Base-by-base conservation (phyloP, 1,139 yeast genomes). In the Zygoascus meyerae region DNA sequence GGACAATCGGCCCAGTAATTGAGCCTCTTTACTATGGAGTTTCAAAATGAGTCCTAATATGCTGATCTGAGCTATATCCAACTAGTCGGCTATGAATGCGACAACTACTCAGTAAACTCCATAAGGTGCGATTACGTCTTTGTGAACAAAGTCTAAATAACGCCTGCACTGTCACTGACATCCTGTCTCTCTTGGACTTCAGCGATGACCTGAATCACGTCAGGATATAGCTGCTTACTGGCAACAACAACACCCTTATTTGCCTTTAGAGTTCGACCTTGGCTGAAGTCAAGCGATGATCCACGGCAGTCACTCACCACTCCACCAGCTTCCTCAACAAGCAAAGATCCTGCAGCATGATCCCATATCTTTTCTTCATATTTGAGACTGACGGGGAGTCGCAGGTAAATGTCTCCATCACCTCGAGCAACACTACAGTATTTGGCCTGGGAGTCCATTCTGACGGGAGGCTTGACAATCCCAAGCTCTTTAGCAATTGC, bases 321-420 rank as follows among this genome's bases (percentile, higher is more conserved):
- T 7, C 98, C 98, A 40, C 97, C 97, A 57, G 95, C 86, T 66
- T 94, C 98, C 33, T 78, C 74, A 38, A 94, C 81, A 54, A 92
- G 75, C 10, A 90, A 73, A 57, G 85, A 83, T 5, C 98, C 99
- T 2, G 97, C 95, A 18, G 97, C 97, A 64, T 92, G 99, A 66
- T 92, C 99, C 98, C 98, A 92, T 51, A 92, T 89, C 68, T 94
- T 92, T 64, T 92, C 99, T 59, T 86, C 78, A 65, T 90, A 92
- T 2, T 76, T 68, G 45, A 78, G 75, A 54, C 77, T 80, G 42
- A 83, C 78, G 10, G 99, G 98, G 50, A 94, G 71, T 56, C 99
- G 81, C 54, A 92, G 73, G 59, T 94, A 92, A 21, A 90, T 78
- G 61, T 92, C 97, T 3, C 97, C 97, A 52, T 85, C 83, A 37